Evolutionary conservation across 2,329 filamentous ascomycete species (phyloP), one percentile per base, ranked within the genome.

Genomic region (Zopfia rhizophila): DNA sequence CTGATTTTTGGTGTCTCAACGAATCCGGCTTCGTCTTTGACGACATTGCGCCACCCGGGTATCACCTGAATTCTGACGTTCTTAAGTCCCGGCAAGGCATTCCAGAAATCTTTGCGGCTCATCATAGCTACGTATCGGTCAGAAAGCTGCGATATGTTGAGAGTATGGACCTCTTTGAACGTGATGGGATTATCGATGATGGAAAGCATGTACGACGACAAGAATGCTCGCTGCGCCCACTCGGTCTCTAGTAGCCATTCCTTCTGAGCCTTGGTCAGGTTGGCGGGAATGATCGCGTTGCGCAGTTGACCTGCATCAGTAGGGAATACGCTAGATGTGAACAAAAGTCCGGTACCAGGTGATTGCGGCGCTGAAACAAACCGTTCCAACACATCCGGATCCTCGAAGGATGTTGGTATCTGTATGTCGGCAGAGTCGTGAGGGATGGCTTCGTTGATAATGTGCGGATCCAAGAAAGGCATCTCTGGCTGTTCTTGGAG

Each of bases 191-290:
- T 87, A 58, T 88, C 84, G 17, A 85, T 81, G 30, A 89, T 68
- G 1, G 84, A 81, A 35, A 88, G 79, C 53, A 85, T 80, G 55
- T 86, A 89, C 1, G 86, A 87, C 36, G 85, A 82, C 33, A 89
- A 75, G 62, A 89, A 86, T 13, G 85, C 86, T 40, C 82, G 76
- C 53, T 89, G 85, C 5, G 85, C 85, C 83, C 86, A 88, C 39
- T 85, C 81, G 3, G 84, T 82, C 63, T 89, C 86, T 25, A 87
- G 71, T 2, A 90, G 69, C 82, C 87, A 85, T 65, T 88, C 85
- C 39, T 80, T 83, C 63, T 90, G 87, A n/a, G 82, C 76, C 46
- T 76, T 76, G 1, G 81, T 82, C n/a, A 89, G 76, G 22, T 75
- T 72, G 2, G 74, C 72, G 3, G 85, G 85, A 28, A 79, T 76